These are phyloP conservation scores for Nepenthes gracilis DNA, from an alignment of 148 eudicot species.

Conservation along the genomic window DNA sequence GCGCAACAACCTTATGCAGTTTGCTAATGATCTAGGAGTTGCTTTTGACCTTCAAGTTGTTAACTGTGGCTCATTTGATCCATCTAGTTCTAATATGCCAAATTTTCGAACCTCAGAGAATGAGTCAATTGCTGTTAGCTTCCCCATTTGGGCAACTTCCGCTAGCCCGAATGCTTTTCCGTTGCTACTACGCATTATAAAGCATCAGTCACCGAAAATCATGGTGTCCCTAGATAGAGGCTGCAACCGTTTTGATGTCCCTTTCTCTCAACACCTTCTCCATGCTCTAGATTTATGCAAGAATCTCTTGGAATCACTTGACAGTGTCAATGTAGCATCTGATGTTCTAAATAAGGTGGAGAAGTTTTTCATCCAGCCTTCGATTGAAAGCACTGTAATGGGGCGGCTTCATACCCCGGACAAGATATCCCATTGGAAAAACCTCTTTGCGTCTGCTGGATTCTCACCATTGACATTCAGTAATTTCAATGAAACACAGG, in stretches of 20 bases:
- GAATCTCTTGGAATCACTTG: constrained; percentile 74
- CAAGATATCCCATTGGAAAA: constrained; percentile 83
- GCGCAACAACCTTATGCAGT: constrained; percentile 67
- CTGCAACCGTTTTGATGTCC: constrained; percentile 61
- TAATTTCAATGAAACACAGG: constrained; percentile 80
- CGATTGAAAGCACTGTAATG: constrained; percentile 51
- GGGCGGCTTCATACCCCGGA: constrained; percentile 56
- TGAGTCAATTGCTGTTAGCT: constrained; percentile 71
- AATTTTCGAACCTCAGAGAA: constrained; percentile 43
- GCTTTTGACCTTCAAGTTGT: constrained; percentile 59
- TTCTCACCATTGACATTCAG: constrained; percentile 58
- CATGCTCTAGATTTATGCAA: constrained; percentile 65
- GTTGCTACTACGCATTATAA: constrained; percentile 50
- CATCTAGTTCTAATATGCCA: constrained; percentile 30
- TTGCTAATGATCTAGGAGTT: constrained; percentile 63
- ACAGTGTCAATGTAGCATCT: constrained; percentile 50
- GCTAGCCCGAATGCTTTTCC: constrained; percentile 35
- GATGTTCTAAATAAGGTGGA: constrained; percentile 73
- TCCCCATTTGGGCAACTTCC: constrained; percentile 56
- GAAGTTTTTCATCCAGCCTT: constrained; percentile 69
- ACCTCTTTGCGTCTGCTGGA: constrained; percentile 56
- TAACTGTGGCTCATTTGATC: constrained; percentile 48
- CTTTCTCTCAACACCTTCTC: constrained; percentile 72
- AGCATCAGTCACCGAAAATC: constrained; percentile 64
- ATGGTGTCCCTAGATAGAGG: constrained; percentile 75